Percentiles rank a stretch among this genome's conserved stretches.
phyloP scores from a whole-genome alignment of 495 filamentous ascomycete species.

The Podospora didyma region DNA sequence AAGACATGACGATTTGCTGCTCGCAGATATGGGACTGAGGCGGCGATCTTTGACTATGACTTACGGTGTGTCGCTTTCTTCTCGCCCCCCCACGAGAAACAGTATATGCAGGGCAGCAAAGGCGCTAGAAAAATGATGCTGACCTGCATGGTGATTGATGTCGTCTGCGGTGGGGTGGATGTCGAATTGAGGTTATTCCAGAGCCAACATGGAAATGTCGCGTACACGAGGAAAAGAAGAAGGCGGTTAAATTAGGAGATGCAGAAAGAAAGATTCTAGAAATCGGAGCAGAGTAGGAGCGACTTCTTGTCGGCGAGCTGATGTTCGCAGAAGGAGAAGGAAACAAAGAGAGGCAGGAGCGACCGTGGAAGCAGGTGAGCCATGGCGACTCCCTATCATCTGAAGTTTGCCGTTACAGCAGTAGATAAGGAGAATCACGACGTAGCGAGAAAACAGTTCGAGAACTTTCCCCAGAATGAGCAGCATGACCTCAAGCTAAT shows the following conservation, averaged over 20 bases:
- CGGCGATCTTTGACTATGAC: background rate
- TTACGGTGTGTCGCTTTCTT: slow-evolving; percentile 13
- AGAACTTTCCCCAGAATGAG: too few relatives aligned
- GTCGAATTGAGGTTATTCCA: background rate
- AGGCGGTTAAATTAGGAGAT: background rate
- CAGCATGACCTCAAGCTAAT: too few relatives aligned
- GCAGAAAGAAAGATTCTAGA: background rate
- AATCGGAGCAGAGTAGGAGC: too few relatives aligned
- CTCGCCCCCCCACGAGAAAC: slow-evolving; percentile 30
- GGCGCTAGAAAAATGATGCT: slow-evolving; percentile 8
- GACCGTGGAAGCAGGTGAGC: too few relatives aligned
- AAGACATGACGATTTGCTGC: background rate
- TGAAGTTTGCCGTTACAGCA: too few relatives aligned
- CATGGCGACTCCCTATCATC: too few relatives aligned
- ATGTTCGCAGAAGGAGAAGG: background rate
- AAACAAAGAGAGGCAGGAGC: too few relatives aligned
- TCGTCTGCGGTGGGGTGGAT: background rate
- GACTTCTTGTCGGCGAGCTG: too few relatives aligned
- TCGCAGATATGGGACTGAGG: background rate
- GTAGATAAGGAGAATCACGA: too few relatives aligned
- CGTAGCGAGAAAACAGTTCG: too few relatives aligned
- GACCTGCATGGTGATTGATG: slow-evolving; percentile 7
- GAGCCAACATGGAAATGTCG: background rate
- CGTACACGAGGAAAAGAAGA: too few relatives aligned
- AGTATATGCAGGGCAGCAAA: slow-evolving; percentile 1